Conservation (phyloP, 306 rosid species). For the Ormosia emarginata region DNA sequence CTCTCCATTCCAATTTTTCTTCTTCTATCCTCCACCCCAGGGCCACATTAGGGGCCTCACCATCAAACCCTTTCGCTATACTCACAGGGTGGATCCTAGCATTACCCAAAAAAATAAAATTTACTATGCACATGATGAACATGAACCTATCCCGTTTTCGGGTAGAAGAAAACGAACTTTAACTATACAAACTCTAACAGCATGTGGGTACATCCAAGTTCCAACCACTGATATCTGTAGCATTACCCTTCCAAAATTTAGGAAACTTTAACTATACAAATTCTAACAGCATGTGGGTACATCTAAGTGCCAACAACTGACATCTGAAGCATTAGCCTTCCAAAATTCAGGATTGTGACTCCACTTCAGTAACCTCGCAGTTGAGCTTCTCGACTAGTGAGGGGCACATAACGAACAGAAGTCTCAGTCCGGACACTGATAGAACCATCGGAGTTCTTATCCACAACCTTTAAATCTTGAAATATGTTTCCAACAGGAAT, state of each 20-base stretch:
- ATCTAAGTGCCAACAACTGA: background rate
- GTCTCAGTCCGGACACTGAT: conserved; percentile 61
- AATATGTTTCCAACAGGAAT: conserved; percentile 90
- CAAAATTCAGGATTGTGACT: background rate
- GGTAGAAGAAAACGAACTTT: background rate
- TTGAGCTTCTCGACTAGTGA: conserved; percentile 89
- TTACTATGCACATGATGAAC: background rate
- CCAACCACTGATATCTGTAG: background rate
- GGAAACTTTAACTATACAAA: conserved; percentile 14
- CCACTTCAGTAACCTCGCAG: conserved; percentile 46
- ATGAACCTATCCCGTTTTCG: background rate
- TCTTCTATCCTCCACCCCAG: too few relatives aligned
- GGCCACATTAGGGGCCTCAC: too few relatives aligned
- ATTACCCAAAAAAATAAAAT: too few relatives aligned
- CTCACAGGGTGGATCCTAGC: too few relatives aligned
- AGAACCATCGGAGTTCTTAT: conserved; percentile 79
- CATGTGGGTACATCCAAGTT: background rate
- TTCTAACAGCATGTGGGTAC: background rate
- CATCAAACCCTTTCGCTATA: too few relatives aligned
- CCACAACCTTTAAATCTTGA: conserved; percentile 86
- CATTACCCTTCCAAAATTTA: background rate
- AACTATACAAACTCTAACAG: conserved; percentile 16
- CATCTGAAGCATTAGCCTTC: conserved; percentile 3
- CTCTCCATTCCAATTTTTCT: too few relatives aligned
- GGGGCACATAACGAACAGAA: conserved; percentile 90